Evolutionary conservation across 1,284 basidiomycete species (phyloP), one percentile per base, ranked within the genome.

Genomic region (Trametes pubescens): DNA sequence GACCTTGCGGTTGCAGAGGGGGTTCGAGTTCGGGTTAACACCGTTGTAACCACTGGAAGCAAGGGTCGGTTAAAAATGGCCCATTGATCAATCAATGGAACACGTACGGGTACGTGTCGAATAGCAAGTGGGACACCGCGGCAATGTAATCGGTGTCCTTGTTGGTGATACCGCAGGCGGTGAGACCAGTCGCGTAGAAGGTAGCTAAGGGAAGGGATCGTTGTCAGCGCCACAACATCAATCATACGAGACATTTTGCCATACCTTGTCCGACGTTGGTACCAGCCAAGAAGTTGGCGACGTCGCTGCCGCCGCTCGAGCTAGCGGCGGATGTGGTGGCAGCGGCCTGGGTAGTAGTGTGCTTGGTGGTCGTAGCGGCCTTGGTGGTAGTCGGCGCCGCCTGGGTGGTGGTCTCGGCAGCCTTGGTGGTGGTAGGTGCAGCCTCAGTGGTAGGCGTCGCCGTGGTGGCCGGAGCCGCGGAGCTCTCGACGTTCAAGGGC

Each of bases 131-230:
- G 13, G 88, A 87, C 53, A 88, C 85, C 4, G 91, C 91, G 51
- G 76, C 85, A 59, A 93, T 90, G 72, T 73, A 70, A n/a, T 92
- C 79, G 2, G 40, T 62, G 71, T 86, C 82, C 0, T 38, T 77
- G 78, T 88, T 90, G 57, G 78, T 81, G 68, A 83, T 80, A 51
- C 91, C 91, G 73, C 91, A 93, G 11, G 91, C 85, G 57, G 88
- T 89, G 40, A 92, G 82, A 61, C 90, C 91, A 59, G 85, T 76
- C 0, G 66, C 69, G 67, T 86, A 92, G 73, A 71, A 90, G 21
- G 88, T 90, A 54, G 79, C 84, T 84, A 56, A 14, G 22, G 65
- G 2, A 56, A 14, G 22, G 65, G 2, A 21, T 2, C 24, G n/a
- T 67, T 55, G n/a, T 16, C 24, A 11, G 9, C 10, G 14, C 24